These are phyloP conservation scores for Syzygium jambos DNA, from an alignment of 345 rosid species.

Conservation along the genomic window DNA sequence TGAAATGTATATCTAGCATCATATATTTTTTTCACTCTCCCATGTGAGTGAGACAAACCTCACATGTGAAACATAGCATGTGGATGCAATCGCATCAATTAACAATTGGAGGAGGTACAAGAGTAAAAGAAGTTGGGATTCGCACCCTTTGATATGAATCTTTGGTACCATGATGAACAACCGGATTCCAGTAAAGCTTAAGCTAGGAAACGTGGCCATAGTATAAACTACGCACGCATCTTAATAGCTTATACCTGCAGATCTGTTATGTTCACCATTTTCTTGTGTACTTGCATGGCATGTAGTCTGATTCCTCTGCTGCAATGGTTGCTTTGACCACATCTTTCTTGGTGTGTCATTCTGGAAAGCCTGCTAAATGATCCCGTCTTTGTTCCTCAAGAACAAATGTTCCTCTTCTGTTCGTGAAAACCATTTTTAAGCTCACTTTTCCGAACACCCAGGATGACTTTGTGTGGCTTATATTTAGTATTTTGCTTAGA, in stretches of 20 bases:
- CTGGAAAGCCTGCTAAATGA: not conserved
- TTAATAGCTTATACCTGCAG: not conserved
- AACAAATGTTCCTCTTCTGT: not conserved
- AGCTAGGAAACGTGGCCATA: not conserved
- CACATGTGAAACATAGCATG: not conserved
- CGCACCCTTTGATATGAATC: not conserved
- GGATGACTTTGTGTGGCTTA: not conserved
- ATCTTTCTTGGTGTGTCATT: not conserved
- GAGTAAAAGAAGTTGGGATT: not conserved
- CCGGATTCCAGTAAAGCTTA: not conserved
- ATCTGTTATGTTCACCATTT: not conserved
- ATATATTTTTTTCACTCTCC: not conserved
- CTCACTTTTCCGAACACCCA: not conserved
- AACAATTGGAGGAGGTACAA: not conserved
- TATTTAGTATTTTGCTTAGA: not conserved
- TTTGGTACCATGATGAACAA: not conserved
- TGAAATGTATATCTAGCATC: not conserved
- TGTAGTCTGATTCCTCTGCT: not conserved
- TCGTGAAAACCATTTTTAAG: not conserved
- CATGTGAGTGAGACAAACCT: not conserved
- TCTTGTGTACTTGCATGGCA: not conserved
- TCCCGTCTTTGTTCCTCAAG: not conserved
- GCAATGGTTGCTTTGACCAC: not conserved
- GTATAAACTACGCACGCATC: not conserved
- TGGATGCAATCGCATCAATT: not conserved